Conservation (phyloP, 352 stramenopile species). For the Globisporangium spinosum region DNA sequence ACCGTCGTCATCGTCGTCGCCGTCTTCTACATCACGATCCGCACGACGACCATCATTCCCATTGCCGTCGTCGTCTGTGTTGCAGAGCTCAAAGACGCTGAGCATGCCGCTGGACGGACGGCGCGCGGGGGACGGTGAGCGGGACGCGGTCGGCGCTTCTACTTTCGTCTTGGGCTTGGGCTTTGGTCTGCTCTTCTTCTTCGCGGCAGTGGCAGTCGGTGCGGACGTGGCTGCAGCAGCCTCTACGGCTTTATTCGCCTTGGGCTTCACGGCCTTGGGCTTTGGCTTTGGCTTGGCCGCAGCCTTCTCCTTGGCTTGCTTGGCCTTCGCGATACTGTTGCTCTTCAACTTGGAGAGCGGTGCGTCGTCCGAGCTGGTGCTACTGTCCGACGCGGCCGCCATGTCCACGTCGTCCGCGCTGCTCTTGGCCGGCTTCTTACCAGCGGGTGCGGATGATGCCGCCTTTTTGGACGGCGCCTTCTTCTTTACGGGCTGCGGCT, state of each 20-base stretch:
- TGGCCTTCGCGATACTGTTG: conserved; percentile 6
- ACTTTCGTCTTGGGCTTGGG: conserved; percentile 1
- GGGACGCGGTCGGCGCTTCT: conserved; percentile 3
- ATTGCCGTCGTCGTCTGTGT: conserved; percentile 40
- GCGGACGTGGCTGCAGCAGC: neutral
- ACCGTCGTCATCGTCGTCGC: conserved; percentile 20
- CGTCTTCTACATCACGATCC: neutral
- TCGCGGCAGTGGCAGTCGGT: neutral
- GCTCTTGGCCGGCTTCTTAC: conserved; percentile 9
- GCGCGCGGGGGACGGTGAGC: conserved; percentile 12
- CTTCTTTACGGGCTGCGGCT: neutral
- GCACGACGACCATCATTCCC: neutral
- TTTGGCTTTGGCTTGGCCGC: conserved; percentile 18
- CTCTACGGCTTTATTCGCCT: neutral
- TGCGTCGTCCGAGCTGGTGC: conserved; percentile 8
- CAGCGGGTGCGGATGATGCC: neutral
- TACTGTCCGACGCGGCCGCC: neutral
- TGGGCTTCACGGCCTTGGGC: conserved; percentile 19
- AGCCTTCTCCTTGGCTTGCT: conserved; percentile 19
- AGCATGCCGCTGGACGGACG: conserved; percentile 56
- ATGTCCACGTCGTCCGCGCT: neutral
- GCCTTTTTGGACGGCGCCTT: conserved; percentile 3
- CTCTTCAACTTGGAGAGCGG: conserved; percentile 9
- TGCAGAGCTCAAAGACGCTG: conserved; percentile 76
- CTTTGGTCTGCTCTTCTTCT: conserved; percentile 2